A percentile compares a stretch with the other conserved stretches of the same genome.
phyloP scores from a whole-genome alignment of 1,284 basidiomycete genomes.

The Porodaedalea pini region DNA sequence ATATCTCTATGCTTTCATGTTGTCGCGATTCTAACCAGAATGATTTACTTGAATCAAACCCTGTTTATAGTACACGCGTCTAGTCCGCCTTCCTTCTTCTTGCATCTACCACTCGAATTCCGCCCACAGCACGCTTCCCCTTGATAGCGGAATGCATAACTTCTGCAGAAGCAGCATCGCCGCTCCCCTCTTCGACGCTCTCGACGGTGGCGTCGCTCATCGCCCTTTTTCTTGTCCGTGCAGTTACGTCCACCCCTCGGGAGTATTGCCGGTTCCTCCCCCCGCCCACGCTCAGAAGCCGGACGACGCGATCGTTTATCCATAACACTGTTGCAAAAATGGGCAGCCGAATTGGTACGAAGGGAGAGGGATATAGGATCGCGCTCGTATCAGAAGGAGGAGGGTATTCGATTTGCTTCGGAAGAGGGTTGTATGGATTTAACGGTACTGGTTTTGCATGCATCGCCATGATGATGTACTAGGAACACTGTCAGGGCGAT shows the following conservation, averaged over 20 bases:
- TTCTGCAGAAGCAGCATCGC: conserved; percentile 18
- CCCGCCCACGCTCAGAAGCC: conserved; percentile 53
- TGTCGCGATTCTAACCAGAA: neutral
- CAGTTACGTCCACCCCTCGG: conserved; percentile 14
- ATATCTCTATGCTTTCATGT: neutral
- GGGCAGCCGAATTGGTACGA: conserved; percentile 72
- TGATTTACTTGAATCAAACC: neutral
- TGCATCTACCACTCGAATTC: neutral
- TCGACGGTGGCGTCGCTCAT: conserved; percentile 43
- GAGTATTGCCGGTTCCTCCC: conserved; percentile 19
- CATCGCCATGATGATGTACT: conserved; percentile 80
- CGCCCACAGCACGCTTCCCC: neutral
- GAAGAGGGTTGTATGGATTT: conserved; percentile 65
- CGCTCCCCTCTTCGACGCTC: conserved; percentile 50
- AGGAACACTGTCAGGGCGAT: conserved; percentile 9
- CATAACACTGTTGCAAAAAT: conserved; percentile 69
- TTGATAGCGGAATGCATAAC: neutral
- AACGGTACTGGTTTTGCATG: conserved; percentile 60
- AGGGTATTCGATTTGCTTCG: no score
- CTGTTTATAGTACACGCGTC: neutral
- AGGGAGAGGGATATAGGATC: conserved; percentile 65
- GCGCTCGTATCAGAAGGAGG: conserved; percentile 28
- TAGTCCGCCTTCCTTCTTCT: conserved; percentile 3
- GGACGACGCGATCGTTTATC: conserved; percentile 69
- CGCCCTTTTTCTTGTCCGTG: conserved; percentile 27